Conservation (phyloP, 1,284 basidiomycete genomes). For the Irpex sp. region DNA sequence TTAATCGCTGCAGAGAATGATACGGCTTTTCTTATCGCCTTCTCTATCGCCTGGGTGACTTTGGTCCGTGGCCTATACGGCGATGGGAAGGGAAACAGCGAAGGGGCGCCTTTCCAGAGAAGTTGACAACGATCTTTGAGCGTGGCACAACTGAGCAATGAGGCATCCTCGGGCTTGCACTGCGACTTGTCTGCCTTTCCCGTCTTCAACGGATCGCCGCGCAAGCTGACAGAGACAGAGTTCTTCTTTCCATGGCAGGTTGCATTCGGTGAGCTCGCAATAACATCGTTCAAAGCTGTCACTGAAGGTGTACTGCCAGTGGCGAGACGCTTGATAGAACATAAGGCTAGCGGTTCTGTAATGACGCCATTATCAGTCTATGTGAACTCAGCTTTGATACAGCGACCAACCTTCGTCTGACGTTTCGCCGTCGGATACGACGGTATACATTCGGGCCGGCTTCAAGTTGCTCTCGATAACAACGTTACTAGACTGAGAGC, state of each 20-base stretch:
- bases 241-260: background rate
- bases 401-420: no score
- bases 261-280: background rate
- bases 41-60: no score
- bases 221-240: background rate
- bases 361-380: no score
- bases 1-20: no score
- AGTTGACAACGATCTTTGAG: background rate
- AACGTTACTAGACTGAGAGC: no score
- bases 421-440: no score
- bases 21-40: no score
- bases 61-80: no score
- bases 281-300: background rate
- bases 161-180: background rate
- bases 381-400: no score
- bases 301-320: background rate
- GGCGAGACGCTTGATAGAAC: background rate
- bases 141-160: background rate
- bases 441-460: no score
- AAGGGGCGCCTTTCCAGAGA: background rate
- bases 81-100: background rate
- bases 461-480: no score
- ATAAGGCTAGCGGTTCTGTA: no score
- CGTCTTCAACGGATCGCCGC: background rate
- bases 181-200: background rate